A percentile compares a stretch with the other conserved stretches of the same genome.
Conservation (phyloP, 2,329 filamentous ascomycete genomes). For the Bipolaris gigantea region DNA sequence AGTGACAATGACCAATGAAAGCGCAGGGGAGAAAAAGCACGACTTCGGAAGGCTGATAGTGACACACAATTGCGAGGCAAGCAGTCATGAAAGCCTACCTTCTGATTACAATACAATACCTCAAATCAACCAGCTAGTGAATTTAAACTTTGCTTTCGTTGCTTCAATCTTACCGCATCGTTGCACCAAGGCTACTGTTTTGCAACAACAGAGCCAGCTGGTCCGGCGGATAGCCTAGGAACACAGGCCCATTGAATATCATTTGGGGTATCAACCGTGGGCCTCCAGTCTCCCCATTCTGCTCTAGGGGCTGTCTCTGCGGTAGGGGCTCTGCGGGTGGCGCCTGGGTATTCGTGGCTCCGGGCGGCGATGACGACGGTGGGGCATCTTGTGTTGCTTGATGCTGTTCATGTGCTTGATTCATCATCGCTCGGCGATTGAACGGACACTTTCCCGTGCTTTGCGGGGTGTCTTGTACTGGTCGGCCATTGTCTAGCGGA, state of each 20-base stretch:
- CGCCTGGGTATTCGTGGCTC: slow-evolving; percentile 14
- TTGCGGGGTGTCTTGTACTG: slow-evolving; percentile 30
- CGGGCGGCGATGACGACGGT: slow-evolving; percentile 19
- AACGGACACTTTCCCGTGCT: slow-evolving; percentile 43
- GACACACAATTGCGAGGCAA: slow-evolving; percentile 11
- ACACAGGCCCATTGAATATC: slow-evolving; percentile 90
- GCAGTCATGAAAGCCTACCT: slow-evolving; percentile 27
- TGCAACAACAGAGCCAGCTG: slow-evolving; percentile 41
- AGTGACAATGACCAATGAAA: background rate
- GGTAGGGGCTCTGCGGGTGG: slow-evolving; percentile 12
- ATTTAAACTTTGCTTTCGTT: slow-evolving; percentile 7
- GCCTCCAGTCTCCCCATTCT: slow-evolving; percentile 12
- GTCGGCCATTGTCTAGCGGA: slow-evolving; percentile 50
- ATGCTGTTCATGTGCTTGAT: slow-evolving; percentile 15
- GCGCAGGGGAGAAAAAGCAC: background rate
- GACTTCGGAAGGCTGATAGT: background rate
- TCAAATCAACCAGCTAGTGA: slow-evolving; percentile 17
- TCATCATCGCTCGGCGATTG: slow-evolving; percentile 36
- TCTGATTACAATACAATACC: slow-evolving; percentile 32
- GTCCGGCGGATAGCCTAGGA: slow-evolving; percentile 72
- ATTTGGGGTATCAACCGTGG: slow-evolving; percentile 61
- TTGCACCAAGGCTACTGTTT: slow-evolving; percentile 41
- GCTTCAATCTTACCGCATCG: slow-evolving; percentile 24
- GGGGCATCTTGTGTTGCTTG: slow-evolving; percentile 7
- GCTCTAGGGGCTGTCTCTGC: slow-evolving; percentile 9